Base-by-base conservation (phyloP, 2,329 filamentous ascomycete species). In the Trichoderma sp. region DNA sequence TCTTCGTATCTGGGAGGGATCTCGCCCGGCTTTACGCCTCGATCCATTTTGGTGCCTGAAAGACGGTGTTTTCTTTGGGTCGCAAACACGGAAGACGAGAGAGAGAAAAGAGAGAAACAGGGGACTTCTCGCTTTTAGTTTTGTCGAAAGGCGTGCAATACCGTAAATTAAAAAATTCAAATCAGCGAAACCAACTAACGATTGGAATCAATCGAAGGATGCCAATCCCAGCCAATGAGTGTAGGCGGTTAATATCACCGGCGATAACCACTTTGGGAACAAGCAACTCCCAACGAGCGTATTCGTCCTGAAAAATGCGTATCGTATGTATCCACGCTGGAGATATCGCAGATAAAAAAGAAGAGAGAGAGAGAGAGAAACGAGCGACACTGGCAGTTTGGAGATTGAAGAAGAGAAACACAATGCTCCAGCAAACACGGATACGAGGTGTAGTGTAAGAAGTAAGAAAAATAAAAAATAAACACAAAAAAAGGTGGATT, bases 1-100 rank as follows among this genome's bases (percentile, higher is more conserved):
- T 81, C 78, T 26, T 81, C 77, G 69, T 80, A 79, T 21, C 72
- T 67, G 1, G 75, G 75, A 3, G 78, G 75, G 15, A 72, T n/a
- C 21, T 76, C 77, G 62, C 74, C 76, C n/a, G 77, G 71, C 56
- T 76, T 78, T 9, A 74, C 21, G n/a, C 67, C 58, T 58, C 39
- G 61, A 7, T 30, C 28, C 70, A 68, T 68, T 43, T 15, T 15
- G 28, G 28, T 47, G 14, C 26, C 30, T 60, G 30, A 53, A 34
- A 18, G 24, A 30, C n/a, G n/a, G n/a, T n/a, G n/a, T 60, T 24
- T 5, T 1, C 18, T 51, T 47, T 51, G 43, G 12, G 26, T n/a
- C 8, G 12, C 24, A 67, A 3, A 43, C 1, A 15, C 5, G 14
- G 14, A 57, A 51, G 43, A 51, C 43, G 43, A 51, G 43, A 47